Conservation (phyloP, 2,329 filamentous ascomycete genomes). For the Neopestalotiopsis rosae region DNA sequence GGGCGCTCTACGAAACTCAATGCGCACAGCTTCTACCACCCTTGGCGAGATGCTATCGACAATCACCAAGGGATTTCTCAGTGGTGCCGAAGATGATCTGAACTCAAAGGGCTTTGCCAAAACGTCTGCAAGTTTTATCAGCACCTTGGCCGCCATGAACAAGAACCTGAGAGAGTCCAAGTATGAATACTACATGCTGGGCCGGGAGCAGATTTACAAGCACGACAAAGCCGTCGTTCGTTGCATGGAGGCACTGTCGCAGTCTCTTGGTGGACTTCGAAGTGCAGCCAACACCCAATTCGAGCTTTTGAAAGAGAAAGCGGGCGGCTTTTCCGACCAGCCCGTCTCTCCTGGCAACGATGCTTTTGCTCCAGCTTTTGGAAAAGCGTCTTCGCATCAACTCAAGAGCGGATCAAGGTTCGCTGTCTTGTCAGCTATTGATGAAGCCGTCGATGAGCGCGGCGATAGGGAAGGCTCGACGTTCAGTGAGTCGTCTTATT, state of each 20-base stretch:
- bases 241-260: conserved; percentile 82
- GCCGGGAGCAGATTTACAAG: conserved; percentile 78
- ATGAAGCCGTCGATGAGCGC: conserved; percentile 65
- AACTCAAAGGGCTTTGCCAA: conserved; percentile 68
- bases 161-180: conserved; percentile 85
- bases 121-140: conserved; percentile 67
- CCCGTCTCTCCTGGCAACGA: conserved; percentile 37
- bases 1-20: conserved; percentile 72
- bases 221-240: conserved; percentile 82
- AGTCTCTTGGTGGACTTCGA: conserved; percentile 87
- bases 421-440: conserved; percentile 62
- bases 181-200: conserved; percentile 84
- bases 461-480: conserved; percentile 51
- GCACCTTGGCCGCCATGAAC: conserved; percentile 72
- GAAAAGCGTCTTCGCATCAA: conserved; percentile 27
- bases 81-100: conserved; percentile 80
- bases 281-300: conserved; percentile 93
- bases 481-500: conserved; percentile 15
- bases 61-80: conserved; percentile 84
- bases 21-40: conserved; percentile 75
- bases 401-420: conserved; percentile 46
- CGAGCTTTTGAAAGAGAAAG: conserved; percentile 73
- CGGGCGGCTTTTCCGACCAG: conserved; percentile 35
- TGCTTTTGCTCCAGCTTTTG: conserved; percentile 29
- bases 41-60: conserved; percentile 82